Percentiles rank a stretch among this genome's conserved stretches.
These are phyloP conservation scores for Vitis cinerea DNA, from an alignment of 164 flowering plant species.

Conservation along the genomic window DNA sequence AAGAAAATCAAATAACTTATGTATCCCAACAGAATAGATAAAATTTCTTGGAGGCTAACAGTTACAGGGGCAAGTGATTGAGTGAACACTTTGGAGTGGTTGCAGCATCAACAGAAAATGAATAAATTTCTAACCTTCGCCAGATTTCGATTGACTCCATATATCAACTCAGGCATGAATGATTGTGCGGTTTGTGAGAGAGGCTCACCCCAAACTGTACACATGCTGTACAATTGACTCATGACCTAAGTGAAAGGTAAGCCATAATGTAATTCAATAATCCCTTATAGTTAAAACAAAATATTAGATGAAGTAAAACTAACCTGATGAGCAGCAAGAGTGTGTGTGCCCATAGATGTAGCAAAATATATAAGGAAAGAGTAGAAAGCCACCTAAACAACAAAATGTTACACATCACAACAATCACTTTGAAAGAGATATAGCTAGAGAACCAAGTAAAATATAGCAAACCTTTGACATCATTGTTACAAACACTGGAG, in stretches of 20 bases:
- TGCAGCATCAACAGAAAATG: background rate
- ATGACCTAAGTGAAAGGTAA: slow-evolving; percentile 52
- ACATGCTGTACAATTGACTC: slow-evolving; percentile 71
- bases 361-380: slow-evolving; percentile 71
- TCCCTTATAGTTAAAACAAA: too few relatives aligned
- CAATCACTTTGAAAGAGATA: background rate
- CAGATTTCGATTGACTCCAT: slow-evolving; percentile 67
- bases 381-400: slow-evolving; percentile 74
- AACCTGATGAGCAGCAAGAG: slow-evolving; percentile 87
- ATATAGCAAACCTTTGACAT: slow-evolving; percentile 60
- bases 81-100: too few relatives aligned
- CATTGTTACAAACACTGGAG: slow-evolving; percentile 90
- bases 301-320: slow-evolving; percentile 4
- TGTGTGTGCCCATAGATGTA: slow-evolving; percentile 75
- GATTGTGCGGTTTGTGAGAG: slow-evolving; percentile 98
- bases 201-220: slow-evolving; percentile 91
- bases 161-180: slow-evolving; percentile 93
- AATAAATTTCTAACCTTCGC: slow-evolving; percentile 48
- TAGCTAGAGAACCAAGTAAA: background rate
- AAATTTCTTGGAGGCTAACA: too few relatives aligned
- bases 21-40: too few relatives aligned
- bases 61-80: too few relatives aligned
- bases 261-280: background rate
- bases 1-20: background rate
- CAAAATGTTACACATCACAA: too few relatives aligned